A percentile compares a stretch with the other conserved stretches of the same genome.
Evolutionary conservation across 345 rosid species (phyloP).

Genomic region (Dipteronia dyeriana): DNA sequence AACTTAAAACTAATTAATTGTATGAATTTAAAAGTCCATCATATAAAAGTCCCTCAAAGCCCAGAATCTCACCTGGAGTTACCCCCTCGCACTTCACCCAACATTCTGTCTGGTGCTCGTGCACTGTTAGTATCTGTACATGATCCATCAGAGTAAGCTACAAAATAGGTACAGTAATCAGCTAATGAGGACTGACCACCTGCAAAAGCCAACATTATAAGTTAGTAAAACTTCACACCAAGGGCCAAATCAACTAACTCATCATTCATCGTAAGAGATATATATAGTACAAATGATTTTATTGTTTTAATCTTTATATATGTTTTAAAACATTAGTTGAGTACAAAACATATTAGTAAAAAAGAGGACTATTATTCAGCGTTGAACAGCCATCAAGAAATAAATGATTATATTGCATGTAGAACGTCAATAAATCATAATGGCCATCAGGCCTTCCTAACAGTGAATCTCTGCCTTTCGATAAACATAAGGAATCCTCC

Average conservation of each 20-base stretch:
- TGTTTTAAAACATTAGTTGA: neutral
- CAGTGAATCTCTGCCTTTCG: neutral
- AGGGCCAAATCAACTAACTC: conserved; percentile 3
- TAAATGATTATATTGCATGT: neutral
- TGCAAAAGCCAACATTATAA: conserved; percentile 37
- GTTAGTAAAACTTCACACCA: conserved; percentile 7
- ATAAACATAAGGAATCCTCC: neutral
- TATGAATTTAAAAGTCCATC: conserved; percentile 10
- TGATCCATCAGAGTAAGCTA: conserved; percentile 99
- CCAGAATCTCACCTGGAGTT: conserved; percentile 68
- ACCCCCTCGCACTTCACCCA: conserved; percentile 97
- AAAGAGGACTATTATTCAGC: neutral
- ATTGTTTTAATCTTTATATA: neutral
- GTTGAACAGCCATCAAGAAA: neutral
- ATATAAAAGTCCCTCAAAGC: conserved; percentile 12
- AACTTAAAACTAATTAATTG: neutral
- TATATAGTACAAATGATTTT: neutral
- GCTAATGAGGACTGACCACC: conserved; percentile 99
- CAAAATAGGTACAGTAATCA: conserved; percentile 96
- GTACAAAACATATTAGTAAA: neutral
- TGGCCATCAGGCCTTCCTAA: neutral
- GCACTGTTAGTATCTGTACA: conserved; percentile 97
- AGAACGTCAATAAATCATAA: neutral
- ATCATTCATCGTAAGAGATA: neutral
- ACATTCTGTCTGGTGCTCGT: conserved; percentile 93